These are phyloP conservation scores for Paramecium bursaria DNA, from an alignment of 73 alveolate genomes.

Conservation along the genomic window DNA sequence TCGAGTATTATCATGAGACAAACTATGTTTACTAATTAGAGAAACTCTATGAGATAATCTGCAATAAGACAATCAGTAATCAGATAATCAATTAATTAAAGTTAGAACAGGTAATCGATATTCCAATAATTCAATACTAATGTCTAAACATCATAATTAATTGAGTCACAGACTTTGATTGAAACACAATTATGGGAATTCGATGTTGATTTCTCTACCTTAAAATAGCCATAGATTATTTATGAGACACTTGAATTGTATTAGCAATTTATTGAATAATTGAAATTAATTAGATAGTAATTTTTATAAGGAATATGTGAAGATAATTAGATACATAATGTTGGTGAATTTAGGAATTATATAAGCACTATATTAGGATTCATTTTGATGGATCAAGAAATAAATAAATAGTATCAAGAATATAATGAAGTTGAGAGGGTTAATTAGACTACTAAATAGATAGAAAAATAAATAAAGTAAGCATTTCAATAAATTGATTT, in stretches of 20 bases:
- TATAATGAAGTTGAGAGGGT: constrained; percentile 38
- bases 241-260: constrained; percentile 20
- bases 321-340: background rate
- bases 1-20: constrained; percentile 49
- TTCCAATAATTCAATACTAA: constrained; percentile 20
- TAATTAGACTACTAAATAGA: constrained; percentile 10
- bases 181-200: constrained; percentile 53
- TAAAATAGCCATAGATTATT: constrained; percentile 27
- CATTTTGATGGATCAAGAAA: constrained; percentile 37
- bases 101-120: constrained; percentile 1
- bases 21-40: background rate
- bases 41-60: no score
- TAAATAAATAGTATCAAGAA: constrained; percentile 20
- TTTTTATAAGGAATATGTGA: constrained; percentile 20
- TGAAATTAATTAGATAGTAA: background rate
- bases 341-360: constrained; percentile 35
- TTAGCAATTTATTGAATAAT: background rate
- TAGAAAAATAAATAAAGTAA: constrained; percentile 26
- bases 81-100: background rate
- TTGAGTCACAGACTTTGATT: background rate
- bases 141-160: background rate
- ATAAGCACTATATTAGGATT: constrained; percentile 16
- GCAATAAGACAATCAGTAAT: constrained; percentile 19
- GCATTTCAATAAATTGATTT: background rate
- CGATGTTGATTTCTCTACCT: constrained; percentile 5